These are phyloP conservation scores for Amesomyces nigricolor DNA, from an alignment of 2,329 filamentous ascomycete species.

Conservation along the genomic window DNA sequence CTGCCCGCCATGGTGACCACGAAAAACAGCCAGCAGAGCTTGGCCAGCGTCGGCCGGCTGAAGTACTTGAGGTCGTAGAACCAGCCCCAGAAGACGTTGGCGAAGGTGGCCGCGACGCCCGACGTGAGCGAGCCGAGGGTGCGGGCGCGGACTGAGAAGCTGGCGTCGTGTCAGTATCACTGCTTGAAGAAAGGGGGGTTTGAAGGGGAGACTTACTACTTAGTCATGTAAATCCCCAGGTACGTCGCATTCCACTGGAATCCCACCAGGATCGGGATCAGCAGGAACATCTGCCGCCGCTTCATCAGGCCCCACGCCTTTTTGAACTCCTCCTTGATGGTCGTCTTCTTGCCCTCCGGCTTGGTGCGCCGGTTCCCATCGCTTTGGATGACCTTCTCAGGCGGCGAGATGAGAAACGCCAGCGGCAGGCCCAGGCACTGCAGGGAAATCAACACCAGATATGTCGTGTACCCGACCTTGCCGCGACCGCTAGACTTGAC, in stretches of 20 bases:
- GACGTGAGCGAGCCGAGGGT: constrained; percentile 42
- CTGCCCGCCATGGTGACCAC: constrained; percentile 38
- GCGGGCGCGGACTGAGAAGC: constrained; percentile 44
- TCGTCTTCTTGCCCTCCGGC: constrained; percentile 35
- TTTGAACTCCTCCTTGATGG: constrained; percentile 33
- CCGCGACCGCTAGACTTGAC: constrained; percentile 37
- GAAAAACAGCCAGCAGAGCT: constrained; percentile 38
- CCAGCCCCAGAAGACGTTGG: constrained; percentile 46
- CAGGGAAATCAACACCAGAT: constrained; percentile 38
- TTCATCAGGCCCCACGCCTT: constrained; percentile 37
- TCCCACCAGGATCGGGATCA: constrained; percentile 44
- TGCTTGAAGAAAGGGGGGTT: neutral
- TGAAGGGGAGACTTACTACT: constrained; percentile 30
- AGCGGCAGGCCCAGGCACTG: constrained; percentile 43
- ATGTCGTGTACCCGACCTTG: constrained; percentile 41
- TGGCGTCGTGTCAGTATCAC: neutral
- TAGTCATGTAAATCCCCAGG: constrained; percentile 46
- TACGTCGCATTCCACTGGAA: constrained; percentile 49
- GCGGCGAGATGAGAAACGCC: constrained; percentile 40
- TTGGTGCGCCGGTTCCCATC: constrained; percentile 30
- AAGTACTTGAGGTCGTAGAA: constrained; percentile 41
- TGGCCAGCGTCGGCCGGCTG: constrained; percentile 39
- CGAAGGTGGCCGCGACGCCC: constrained; percentile 39
- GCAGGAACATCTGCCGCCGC: constrained; percentile 41
- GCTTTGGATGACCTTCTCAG: constrained; percentile 39